Evolutionary conservation across 2,329 filamentous ascomycete species (phyloP).

Genomic region (Claviceps sp.): DNA sequence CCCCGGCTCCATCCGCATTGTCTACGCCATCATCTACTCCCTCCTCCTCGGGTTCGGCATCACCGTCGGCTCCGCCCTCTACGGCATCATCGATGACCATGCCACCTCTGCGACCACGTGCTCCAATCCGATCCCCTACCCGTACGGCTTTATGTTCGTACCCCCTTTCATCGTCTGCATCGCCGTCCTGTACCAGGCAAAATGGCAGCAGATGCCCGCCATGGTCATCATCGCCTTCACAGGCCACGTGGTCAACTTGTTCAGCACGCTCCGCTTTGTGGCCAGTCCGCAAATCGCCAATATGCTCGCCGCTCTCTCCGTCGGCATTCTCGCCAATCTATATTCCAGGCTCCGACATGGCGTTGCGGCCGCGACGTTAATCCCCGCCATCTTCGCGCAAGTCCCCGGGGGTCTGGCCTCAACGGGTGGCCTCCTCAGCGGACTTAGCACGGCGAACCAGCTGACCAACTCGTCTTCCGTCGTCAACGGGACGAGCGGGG

Average conservation of each 20-base stretch:
- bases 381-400: slow-evolving; percentile 35
- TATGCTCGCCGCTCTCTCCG: slow-evolving; percentile 61
- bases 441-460: slow-evolving; percentile 29
- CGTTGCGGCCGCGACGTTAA: slow-evolving; percentile 32
- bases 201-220: slow-evolving; percentile 65
- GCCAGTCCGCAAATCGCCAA: slow-evolving; percentile 64
- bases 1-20: slow-evolving; percentile 58
- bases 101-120: slow-evolving; percentile 34
- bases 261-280: slow-evolving; percentile 49
- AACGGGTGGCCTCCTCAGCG: slow-evolving; percentile 32
- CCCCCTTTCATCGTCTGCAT: slow-evolving; percentile 60
- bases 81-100: slow-evolving; percentile 43
- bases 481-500: slow-evolving; percentile 22
- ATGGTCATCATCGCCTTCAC: slow-evolving; percentile 63
- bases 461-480: slow-evolving; percentile 24
- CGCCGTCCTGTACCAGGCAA: slow-evolving; percentile 66
- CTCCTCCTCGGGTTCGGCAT: slow-evolving; percentile 61
- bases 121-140: slow-evolving; percentile 26
- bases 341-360: slow-evolving; percentile 50
- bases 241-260: slow-evolving; percentile 67
- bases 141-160: slow-evolving; percentile 55
- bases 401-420: slow-evolving; percentile 34
- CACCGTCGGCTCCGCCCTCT: slow-evolving; percentile 51
- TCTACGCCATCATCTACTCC: slow-evolving; percentile 63
- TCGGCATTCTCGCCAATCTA: slow-evolving; percentile 64